Conservation (phyloP, 371 early-diverging fungal species). For the Zychaea mexicana region DNA sequence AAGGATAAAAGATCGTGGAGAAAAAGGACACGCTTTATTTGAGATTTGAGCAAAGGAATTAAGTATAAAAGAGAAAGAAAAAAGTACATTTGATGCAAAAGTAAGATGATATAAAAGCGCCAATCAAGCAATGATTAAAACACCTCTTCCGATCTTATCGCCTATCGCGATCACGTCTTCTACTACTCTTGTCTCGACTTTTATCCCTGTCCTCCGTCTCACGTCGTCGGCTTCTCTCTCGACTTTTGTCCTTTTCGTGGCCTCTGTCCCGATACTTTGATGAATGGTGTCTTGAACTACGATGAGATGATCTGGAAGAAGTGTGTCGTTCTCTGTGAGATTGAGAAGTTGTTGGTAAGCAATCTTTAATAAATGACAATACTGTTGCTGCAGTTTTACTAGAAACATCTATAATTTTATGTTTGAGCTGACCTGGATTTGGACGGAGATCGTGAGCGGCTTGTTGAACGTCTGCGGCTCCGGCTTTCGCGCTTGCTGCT, state of each 20-base stretch:
- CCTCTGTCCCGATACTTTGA: conserved; percentile 30
- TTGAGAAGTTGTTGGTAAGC: conserved; percentile 1
- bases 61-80: no score
- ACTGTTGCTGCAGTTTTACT: no score
- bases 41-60: no score
- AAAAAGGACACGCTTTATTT: no score
- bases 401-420: no score
- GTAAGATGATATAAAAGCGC: no score
- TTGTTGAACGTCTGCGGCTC: conserved; percentile 17
- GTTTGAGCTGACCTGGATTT: not conserved
- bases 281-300: conserved; percentile 35
- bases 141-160: no score
- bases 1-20: no score
- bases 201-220: conserved; percentile 18
- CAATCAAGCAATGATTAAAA: no score
- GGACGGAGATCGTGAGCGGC: conserved; percentile 22
- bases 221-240: conserved; percentile 29
- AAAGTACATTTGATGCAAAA: no score
- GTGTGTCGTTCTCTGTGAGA: conserved; percentile 21
- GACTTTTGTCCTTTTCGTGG: conserved; percentile 17
- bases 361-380: no score
- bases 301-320: conserved; percentile 18
- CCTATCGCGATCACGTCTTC: conserved; percentile 21
- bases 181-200: conserved; percentile 22
- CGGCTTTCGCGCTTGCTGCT: conserved; percentile 3